phyloP scores from a whole-genome alignment of 2,329 filamentous ascomycete species.

The Aspergillus arachidicola region DNA sequence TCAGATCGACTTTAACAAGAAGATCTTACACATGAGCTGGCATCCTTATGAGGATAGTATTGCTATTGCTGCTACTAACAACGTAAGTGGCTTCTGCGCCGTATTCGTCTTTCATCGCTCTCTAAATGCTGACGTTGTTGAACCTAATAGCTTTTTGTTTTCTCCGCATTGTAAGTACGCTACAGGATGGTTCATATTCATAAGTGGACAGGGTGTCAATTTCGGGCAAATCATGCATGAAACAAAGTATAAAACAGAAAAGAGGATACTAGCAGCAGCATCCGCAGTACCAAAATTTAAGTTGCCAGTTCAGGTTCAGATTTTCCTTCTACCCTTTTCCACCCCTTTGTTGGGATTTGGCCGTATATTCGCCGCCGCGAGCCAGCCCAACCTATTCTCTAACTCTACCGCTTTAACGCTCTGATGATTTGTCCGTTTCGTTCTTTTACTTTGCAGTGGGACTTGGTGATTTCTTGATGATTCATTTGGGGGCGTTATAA shows the following conservation, averaged over 20 bases:
- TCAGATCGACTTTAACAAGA: conserved; percentile 99
- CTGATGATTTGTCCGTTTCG: conserved; percentile 4
- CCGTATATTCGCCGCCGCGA: conserved; percentile 1
- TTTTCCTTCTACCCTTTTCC: conserved; percentile 8
- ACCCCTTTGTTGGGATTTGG: conserved; percentile 23
- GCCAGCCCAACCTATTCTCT: conserved; percentile 1
- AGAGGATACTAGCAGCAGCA: conserved; percentile 28
- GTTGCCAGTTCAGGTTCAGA: conserved; percentile 25
- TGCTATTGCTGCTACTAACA: conserved; percentile 98
- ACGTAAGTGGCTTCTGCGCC: conserved; percentile 67
- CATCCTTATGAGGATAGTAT: conserved; percentile 99
- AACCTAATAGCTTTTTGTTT: conserved; percentile 68
- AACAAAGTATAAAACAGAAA: conserved; percentile 19
- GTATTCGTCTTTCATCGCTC: background rate
- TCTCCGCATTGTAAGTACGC: conserved; percentile 66
- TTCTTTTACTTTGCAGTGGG: conserved; percentile 16
- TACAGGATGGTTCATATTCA: conserved; percentile 23
- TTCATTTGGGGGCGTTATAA: conserved; percentile 31
- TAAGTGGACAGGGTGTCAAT: conserved; percentile 26
- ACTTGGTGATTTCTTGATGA: conserved; percentile 17
- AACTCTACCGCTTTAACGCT: background rate
- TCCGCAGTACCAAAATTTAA: conserved; percentile 25
- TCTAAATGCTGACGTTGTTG: conserved; percentile 19
- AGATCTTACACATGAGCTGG: conserved; percentile 99
- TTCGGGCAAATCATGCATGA: conserved; percentile 11